phyloP scores from a whole-genome alignment of 768 basidiomycete genomes.

The Phallus indusiatus region DNA sequence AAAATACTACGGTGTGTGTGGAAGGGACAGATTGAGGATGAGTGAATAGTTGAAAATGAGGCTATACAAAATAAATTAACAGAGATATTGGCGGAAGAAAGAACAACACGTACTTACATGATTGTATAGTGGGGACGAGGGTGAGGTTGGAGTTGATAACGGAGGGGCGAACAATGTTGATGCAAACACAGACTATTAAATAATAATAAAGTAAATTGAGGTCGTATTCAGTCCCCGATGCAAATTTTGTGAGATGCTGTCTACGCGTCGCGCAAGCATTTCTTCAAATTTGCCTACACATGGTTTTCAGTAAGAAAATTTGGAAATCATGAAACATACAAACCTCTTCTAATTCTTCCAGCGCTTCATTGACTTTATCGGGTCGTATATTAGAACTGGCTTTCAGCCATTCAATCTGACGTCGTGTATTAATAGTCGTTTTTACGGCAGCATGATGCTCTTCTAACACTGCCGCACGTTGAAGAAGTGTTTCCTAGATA shows the following conservation, averaged over 20 bases:
- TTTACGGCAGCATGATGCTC: conserved; percentile 94
- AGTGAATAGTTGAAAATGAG: no score
- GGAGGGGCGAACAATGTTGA: no score
- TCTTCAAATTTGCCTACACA: conserved; percentile 87
- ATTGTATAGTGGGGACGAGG: no score
- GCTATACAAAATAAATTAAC: no score
- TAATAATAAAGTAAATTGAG: no score
- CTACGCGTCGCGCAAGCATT: conserved; percentile 71
- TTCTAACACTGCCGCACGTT: conserved; percentile 84
- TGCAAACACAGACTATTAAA: no score
- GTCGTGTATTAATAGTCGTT: conserved; percentile 82
- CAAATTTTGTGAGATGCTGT: conserved; percentile 90
- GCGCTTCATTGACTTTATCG: conserved; percentile 79
- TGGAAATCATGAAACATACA: background rate
- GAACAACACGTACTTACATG: no score
- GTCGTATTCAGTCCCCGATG: conserved; percentile 86
- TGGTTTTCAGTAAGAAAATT: conserved; percentile 61
- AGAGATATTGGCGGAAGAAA: no score
- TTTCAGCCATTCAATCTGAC: conserved; percentile 84
- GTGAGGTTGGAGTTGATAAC: no score
- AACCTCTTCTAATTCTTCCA: conserved; percentile 92
- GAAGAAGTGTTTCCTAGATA: conserved; percentile 82
- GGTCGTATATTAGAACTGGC: conserved; percentile 78
- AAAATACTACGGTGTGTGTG: no score
- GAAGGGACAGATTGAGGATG: no score